Evolutionary conservation across 768 basidiomycete genomes (phyloP).

Genomic region (Lactarius akahatsu): DNA sequence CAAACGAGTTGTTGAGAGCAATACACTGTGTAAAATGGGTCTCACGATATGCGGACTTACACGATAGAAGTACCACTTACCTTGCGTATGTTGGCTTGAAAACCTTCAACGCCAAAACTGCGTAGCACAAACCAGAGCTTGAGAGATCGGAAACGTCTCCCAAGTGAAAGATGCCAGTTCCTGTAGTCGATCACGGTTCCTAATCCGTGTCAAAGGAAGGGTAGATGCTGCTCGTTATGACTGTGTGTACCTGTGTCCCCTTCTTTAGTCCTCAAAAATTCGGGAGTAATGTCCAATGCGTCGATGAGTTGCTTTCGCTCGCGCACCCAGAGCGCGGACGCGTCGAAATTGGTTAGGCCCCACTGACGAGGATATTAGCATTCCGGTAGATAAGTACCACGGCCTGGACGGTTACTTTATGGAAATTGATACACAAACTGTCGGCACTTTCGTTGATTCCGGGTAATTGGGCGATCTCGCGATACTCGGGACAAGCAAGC

Average conservation of each 20-base stretch:
- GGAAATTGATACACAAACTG: conserved; percentile 88
- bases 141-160: conserved; percentile 85
- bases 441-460: conserved; percentile 75
- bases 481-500: conserved; percentile 76
- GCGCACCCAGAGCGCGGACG: conserved; percentile 76
- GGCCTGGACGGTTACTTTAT: conserved; percentile 56
- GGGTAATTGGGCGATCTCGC: conserved; percentile 56
- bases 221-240: background rate
- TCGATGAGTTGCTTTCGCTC: conserved; percentile 69
- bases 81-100: conserved; percentile 70
- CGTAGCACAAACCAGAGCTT: conserved; percentile 93
- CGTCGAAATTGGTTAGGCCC: conserved; percentile 89
- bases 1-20: conserved; percentile 58
- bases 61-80: conserved; percentile 39
- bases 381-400: background rate
- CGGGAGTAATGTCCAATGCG: conserved; percentile 84
- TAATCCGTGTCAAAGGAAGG: conserved; percentile 30
- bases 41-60: background rate
- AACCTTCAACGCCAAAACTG: conserved; percentile 77
- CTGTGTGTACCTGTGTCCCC: conserved; percentile 63
- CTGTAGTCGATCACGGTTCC: conserved; percentile 85
- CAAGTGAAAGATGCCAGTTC: conserved; percentile 81
- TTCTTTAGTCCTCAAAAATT: conserved; percentile 76
- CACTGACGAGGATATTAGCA: conserved; percentile 47
- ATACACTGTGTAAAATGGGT: conserved; percentile 50